These are phyloP conservation scores for Tritrichomonas musculus DNA, from an alignment of 208 protist genomes.

Conservation along the genomic window DNA sequence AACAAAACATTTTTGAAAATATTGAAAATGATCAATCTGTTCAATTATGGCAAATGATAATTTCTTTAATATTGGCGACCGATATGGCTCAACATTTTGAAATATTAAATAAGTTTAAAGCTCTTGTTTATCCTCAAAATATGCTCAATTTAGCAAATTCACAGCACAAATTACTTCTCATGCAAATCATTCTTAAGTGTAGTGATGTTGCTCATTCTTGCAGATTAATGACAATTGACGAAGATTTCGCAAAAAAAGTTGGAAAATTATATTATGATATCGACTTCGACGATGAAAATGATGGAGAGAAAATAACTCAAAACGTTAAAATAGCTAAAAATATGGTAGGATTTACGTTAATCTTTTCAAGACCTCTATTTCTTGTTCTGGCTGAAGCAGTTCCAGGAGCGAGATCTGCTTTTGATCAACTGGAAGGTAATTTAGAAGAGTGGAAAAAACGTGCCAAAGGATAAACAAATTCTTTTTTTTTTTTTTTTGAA, in stretches of 20 bases:
- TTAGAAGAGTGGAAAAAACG: no score
- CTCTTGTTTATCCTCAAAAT: background rate
- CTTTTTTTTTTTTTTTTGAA: no score
- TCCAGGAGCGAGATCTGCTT: no score
- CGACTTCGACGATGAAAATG: no score
- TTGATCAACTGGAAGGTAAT: no score
- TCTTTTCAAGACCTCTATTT: no score
- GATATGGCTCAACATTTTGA: background rate
- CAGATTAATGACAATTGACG: background rate
- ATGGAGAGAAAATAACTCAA: no score
- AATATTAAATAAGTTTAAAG: background rate
- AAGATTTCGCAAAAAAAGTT: no score
- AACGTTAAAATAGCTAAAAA: no score
- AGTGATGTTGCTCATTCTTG: background rate
- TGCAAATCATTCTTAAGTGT: background rate
- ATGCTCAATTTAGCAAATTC: background rate
- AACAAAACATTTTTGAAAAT: conserved; percentile 12
- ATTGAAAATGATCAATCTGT: background rate
- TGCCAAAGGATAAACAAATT: no score
- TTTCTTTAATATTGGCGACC: background rate
- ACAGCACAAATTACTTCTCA: background rate
- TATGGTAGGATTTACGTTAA: no score
- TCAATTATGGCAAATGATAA: background rate
- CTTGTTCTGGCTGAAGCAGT: no score
- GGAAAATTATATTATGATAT: background rate